Evolutionary conservation across 345 rosid genomes (phyloP).

Genomic region (Capsella bursapastoris): DNA sequence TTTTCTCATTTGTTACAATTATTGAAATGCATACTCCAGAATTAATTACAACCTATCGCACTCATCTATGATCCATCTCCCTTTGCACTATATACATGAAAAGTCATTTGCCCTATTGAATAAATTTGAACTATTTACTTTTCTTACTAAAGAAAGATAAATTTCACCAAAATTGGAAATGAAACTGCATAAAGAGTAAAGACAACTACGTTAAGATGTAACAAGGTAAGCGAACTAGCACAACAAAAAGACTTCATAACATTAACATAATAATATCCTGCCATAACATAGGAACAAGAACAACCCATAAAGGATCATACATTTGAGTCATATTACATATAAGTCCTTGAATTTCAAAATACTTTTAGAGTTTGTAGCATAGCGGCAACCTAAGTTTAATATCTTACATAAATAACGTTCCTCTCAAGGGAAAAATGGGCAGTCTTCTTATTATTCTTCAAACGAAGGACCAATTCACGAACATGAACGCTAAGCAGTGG

Average conservation of each 20-base stretch:
- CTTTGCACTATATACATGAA: neutral
- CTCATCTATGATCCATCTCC: neutral
- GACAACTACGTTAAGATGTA: neutral
- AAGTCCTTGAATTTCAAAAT: conserved; percentile 25
- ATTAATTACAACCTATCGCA: neutral
- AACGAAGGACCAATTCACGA: conserved; percentile 85
- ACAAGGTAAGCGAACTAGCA: neutral
- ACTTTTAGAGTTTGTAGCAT: conserved; percentile 7
- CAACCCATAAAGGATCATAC: conserved; percentile 26
- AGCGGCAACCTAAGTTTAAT: conserved; percentile 29
- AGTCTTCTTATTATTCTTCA: conserved; percentile 42
- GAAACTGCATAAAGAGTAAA: neutral
- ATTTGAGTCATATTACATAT: conserved; percentile 33
- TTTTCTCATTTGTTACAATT: neutral
- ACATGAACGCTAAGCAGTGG: conserved; percentile 88
- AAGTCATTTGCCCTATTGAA: neutral
- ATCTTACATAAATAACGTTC: conserved; percentile 39
- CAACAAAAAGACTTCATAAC: conserved; percentile 17
- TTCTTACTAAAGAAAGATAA: neutral
- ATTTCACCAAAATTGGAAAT: neutral
- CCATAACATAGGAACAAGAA: conserved; percentile 16
- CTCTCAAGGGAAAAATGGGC: neutral
- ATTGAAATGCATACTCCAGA: neutral
- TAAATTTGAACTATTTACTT: neutral
- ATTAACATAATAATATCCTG: conserved; percentile 26